Percentiles rank a stretch among this genome's conserved stretches.
phyloP scores from a whole-genome alignment of 176 grass and related monocot genomes.

The Oryza coarctata region DNA sequence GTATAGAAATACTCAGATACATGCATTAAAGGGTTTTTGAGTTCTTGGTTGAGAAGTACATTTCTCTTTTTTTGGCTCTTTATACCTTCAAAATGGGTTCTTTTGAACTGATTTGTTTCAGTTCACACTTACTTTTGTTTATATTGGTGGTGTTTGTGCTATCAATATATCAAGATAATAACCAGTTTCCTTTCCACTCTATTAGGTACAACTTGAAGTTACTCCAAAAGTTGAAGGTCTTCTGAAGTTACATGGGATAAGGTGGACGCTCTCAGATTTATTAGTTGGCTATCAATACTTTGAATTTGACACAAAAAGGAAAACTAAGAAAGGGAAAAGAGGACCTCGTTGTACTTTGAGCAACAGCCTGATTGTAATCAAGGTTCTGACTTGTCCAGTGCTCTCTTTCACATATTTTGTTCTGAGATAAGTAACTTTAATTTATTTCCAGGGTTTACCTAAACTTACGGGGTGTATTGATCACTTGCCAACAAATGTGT shows the following conservation, averaged over 20 bases:
- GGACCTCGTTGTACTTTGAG: conserved; percentile 41
- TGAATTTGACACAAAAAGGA: conserved; percentile 60
- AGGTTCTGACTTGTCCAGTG: conserved; percentile 51
- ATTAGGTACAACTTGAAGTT: conserved; percentile 92
- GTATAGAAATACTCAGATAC: background rate
- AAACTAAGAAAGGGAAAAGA: conserved; percentile 80
- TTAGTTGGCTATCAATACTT: conserved; percentile 91
- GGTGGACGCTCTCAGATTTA: conserved; percentile 87
- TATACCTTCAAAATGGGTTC: conserved; percentile 12
- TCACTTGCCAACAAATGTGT: conserved; percentile 60
- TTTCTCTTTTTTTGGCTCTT: background rate
- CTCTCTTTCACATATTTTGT: conserved; percentile 24
- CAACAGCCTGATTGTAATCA: conserved; percentile 75
- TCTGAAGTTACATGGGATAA: conserved; percentile 85
- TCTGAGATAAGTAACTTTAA: conserved; percentile 23
- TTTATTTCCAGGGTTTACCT: conserved; percentile 70
- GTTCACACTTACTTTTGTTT: background rate
- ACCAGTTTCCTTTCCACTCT: conserved; percentile 25
- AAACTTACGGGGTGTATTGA: conserved; percentile 85
- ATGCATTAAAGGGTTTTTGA: background rate
- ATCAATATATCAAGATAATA: background rate
- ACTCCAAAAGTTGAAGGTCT: conserved; percentile 88
- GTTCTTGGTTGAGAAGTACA: background rate
- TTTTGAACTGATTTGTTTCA: conserved; percentile 9
- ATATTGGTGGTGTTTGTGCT: background rate